Percentiles rank a stretch among this genome's conserved stretches.
phyloP scores from a whole-genome alignment of 2,329 filamentous ascomycete genomes.

The Paracorniculantispora psalliotae region DNA sequence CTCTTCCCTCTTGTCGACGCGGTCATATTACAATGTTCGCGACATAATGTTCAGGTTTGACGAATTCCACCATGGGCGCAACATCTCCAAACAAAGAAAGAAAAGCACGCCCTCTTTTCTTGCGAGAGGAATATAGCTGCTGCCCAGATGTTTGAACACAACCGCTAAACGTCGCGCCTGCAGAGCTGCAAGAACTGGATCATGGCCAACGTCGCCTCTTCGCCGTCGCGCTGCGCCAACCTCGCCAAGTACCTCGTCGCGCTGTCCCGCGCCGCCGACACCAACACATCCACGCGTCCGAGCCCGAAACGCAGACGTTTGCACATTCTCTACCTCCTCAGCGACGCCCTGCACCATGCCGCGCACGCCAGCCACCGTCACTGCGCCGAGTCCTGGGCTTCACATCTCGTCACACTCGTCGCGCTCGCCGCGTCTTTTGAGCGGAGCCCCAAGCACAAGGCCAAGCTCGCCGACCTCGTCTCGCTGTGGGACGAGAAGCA shows the following conservation, averaged over 20 bases:
- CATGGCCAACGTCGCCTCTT: conserved; percentile 64
- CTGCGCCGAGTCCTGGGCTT: conserved; percentile 53
- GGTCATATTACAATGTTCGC: conserved; percentile 66
- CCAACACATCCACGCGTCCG: conserved; percentile 28
- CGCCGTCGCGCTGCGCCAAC: conserved; percentile 58
- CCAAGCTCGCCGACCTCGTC: conserved; percentile 60
- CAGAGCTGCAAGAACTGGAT: conserved; percentile 91
- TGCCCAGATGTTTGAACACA: too few relatives aligned
- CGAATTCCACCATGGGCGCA: conserved; percentile 23
- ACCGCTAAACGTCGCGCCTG: too few relatives aligned
- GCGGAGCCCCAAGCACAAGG: conserved; percentile 59
- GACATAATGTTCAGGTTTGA: conserved; percentile 85
- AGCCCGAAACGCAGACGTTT: conserved; percentile 65
- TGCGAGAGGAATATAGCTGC: too few relatives aligned
- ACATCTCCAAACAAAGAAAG: too few relatives aligned
- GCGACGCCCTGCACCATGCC: conserved; percentile 70
- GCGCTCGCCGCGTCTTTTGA: conserved; percentile 51
- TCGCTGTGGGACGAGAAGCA: conserved; percentile 63
- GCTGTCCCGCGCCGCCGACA: conserved; percentile 47
- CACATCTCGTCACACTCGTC: conserved; percentile 59
- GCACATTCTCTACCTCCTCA: conserved; percentile 72
- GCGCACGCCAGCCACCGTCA: conserved; percentile 45
- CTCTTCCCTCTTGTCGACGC: conserved; percentile 64
- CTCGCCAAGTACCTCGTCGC: conserved; percentile 73
- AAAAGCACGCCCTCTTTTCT: too few relatives aligned